A percentile compares a stretch with the other conserved stretches of the same genome.
These are phyloP conservation scores for Teratosphaeriaceae sp. DNA, from an alignment of 2,329 filamentous ascomycete species.

Conservation along the genomic window DNA sequence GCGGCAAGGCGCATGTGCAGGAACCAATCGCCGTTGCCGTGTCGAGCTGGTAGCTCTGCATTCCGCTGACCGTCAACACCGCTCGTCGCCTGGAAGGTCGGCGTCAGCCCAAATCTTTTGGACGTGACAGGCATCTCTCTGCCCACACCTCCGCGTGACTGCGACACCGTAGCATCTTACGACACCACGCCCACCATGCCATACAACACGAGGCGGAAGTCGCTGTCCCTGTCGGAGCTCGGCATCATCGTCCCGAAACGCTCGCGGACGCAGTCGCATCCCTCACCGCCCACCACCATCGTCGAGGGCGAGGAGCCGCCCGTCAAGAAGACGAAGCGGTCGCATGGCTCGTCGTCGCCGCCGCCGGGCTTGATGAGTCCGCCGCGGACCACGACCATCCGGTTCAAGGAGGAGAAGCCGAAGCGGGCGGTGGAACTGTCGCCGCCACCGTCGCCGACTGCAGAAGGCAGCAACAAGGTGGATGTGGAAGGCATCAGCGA, in stretches of 20 bases:
- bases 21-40: not conserved
- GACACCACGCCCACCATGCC: slow-evolving; percentile 6
- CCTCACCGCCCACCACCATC: slow-evolving; percentile 57
- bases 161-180: slow-evolving; percentile 1
- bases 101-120: slow-evolving; percentile 2
- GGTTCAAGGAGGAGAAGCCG: slow-evolving; percentile 44
- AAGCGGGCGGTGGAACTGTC: slow-evolving; percentile 59
- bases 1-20: not conserved
- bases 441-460: slow-evolving; percentile 67
- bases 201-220: slow-evolving; percentile 61
- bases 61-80: not conserved
- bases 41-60: not conserved
- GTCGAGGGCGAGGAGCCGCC: slow-evolving; percentile 51
- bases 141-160: too few relatives aligned
- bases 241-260: slow-evolving; percentile 74
- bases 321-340: slow-evolving; percentile 64
- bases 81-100: not conserved
- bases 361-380: slow-evolving; percentile 36
- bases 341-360: slow-evolving; percentile 50
- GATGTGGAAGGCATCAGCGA: slow-evolving; percentile 84
- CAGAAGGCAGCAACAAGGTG: slow-evolving; percentile 49
- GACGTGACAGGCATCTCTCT: too few relatives aligned
- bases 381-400: slow-evolving; percentile 36
- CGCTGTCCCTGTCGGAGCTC: slow-evolving; percentile 82
- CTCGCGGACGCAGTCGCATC: slow-evolving; percentile 38